Evolutionary conservation across 345 rosid genomes (phyloP), one percentile per base, ranked within the genome.

Genomic region (Corchorus olitorius): DNA sequence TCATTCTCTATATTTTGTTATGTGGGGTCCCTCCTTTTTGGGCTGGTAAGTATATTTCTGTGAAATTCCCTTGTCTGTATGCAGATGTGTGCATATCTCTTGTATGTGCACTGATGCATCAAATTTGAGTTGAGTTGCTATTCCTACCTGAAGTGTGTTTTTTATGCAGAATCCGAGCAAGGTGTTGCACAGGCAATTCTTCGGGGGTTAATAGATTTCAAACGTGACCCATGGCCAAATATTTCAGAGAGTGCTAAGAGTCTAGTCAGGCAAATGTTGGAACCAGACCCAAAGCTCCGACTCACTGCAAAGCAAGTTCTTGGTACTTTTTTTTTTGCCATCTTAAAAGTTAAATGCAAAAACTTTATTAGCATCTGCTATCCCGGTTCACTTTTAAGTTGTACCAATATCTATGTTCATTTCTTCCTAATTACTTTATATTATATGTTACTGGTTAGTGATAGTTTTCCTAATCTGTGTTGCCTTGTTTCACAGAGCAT

Each of bases 131-230:
- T 63, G 52, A n/a, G n/a, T 33, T 70, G 58, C 63, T 37, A 62
- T 63, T 53, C 77, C 68, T 75, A 62, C 43, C 58, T 48, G 17
- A 63, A 62, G 14, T 35, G 56, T 66, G 49, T 13, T 72, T 72
- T 66, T 13, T 73, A 39, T 52, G 83, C 93, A 97, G 99, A 97
- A 84, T 94, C 98, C 45, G 99, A 97, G 83, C 99, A 97, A 90
- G 99, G 99, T 72, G 99, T 97, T 84, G 99, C 99, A n/a, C 99
- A 97, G 80, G 98, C 99, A 82, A 97, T 97, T 77, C 84, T 97
- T 79, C 98, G 97, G 1, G 99, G 99, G 70, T 50, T 86, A 72
- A 97, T 97, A 83, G 99, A 97, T 87, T 97, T 97, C 76, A 94
- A 97, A 82, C 87, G 98, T 84, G 99, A 97, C 77, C 98, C 99